Evolutionary conservation across 305 asterid species (phyloP).

Genomic region (Ilex paraguariensis): DNA sequence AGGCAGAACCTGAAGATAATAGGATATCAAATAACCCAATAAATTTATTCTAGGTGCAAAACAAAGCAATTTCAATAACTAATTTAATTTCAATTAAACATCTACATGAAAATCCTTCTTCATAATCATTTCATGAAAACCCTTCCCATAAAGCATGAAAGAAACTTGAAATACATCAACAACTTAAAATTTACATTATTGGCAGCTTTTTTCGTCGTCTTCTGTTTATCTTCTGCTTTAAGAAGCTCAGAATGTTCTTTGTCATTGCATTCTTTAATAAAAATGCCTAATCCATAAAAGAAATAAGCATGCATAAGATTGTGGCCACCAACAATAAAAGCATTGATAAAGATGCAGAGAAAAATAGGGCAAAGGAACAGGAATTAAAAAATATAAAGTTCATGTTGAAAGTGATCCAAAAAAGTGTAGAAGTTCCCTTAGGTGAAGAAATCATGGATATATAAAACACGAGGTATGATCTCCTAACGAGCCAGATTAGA

Average conservation of each 20-base stretch:
- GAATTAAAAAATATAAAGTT: neutral
- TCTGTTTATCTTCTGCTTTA: constrained; percentile 19
- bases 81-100: neutral
- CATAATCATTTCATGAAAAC: neutral
- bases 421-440: neutral
- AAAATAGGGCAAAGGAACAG: neutral
- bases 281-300: constrained; percentile 37
- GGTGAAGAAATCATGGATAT: neutral
- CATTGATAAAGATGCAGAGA: constrained; percentile 8
- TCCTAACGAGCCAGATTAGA: no score
- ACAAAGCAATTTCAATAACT: neutral
- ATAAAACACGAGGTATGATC: neutral
- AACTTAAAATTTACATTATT: constrained; percentile 16
- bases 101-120: neutral
- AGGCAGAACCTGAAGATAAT: constrained; percentile 51
- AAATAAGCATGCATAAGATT: constrained; percentile 11
- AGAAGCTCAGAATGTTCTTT: constrained; percentile 19
- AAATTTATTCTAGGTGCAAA: neutral
- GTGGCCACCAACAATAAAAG: constrained; percentile 5
- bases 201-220: constrained; percentile 23
- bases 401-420: neutral
- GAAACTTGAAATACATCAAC: neutral
- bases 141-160: neutral
- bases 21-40: neutral
- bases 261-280: constrained; percentile 32